Conservation (phyloP, 208 protist genomes). For the Entamoeba invadens region DNA sequence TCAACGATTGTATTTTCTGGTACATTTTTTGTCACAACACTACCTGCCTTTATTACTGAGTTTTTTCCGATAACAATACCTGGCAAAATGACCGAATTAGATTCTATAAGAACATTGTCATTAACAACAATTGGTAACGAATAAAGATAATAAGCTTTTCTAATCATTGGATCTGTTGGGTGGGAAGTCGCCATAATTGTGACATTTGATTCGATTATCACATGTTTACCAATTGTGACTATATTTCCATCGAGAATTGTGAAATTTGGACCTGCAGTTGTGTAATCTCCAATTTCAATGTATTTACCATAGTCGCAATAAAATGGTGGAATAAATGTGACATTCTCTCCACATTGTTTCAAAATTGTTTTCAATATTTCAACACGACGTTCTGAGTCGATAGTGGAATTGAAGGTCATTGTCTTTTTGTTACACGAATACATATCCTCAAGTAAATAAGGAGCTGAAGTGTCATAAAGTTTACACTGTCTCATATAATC, state of each 20-base stretch:
- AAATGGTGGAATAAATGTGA: conserved; percentile 29
- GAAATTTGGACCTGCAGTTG: conserved; percentile 51
- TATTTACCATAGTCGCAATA: conserved; percentile 57
- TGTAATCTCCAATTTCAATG: conserved; percentile 44
- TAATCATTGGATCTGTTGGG: conserved; percentile 32
- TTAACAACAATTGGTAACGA: conserved; percentile 26
- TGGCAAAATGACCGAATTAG: conserved; percentile 32
- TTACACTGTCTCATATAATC: too few species aligned
- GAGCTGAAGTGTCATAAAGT: too few species aligned
- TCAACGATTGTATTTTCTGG: conserved; percentile 51
- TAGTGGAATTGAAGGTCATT: too few species aligned
- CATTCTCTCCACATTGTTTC: too few species aligned
- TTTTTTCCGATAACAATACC: conserved; percentile 57
- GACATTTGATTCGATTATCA: conserved; percentile 46
- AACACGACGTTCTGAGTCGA: too few species aligned
- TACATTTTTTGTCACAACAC: conserved; percentile 57
- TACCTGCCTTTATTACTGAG: conserved; percentile 50
- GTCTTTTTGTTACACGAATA: too few species aligned
- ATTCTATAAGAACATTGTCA: conserved; percentile 24
- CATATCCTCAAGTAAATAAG: too few species aligned
- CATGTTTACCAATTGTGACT: conserved; percentile 49
- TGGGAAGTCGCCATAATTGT: conserved; percentile 53
- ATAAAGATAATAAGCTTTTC: too few species aligned
- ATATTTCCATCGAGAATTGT: conserved; percentile 49
- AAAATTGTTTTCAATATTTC: too few species aligned